phyloP scores from a whole-genome alignment of 208 protist species.

The Leishmania braziliensis region DNA sequence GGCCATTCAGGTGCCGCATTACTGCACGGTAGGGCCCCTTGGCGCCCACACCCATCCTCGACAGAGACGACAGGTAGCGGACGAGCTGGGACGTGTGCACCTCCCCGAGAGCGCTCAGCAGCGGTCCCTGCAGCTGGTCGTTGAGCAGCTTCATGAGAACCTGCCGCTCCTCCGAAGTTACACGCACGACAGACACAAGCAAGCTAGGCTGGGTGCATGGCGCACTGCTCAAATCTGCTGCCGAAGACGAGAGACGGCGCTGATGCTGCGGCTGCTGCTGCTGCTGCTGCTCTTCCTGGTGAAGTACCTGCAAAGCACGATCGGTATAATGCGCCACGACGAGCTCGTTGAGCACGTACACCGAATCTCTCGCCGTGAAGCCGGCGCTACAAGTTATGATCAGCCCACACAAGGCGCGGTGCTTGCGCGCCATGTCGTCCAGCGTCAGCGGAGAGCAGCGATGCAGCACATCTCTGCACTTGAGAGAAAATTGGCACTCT shows the following conservation, averaged over 20 bases:
- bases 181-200: neutral
- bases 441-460: conserved; percentile 11
- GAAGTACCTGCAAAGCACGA: neutral
- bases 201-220: neutral
- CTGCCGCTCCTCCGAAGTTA: neutral
- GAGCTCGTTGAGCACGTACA: conserved; percentile 60
- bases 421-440: conserved; percentile 28
- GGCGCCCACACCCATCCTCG: conserved; percentile 45
- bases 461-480: conserved; percentile 18
- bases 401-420: conserved; percentile 37
- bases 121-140: conserved; percentile 14
- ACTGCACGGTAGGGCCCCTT: conserved; percentile 47
- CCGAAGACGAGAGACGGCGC: neutral
- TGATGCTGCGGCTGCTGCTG: too few relatives aligned
- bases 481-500: neutral
- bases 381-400: conserved; percentile 16
- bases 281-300: neutral
- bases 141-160: conserved; percentile 12
- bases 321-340: conserved; percentile 21
- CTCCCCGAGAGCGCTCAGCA: conserved; percentile 3
- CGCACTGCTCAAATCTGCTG: neutral
- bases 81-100: conserved; percentile 45
- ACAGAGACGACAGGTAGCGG: conserved; percentile 63
- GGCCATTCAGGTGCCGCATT: conserved; percentile 36
- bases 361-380: conserved; percentile 40